phyloP scores from a whole-genome alignment of 768 basidiomycete species.

The Tremella yokohamensis region DNA sequence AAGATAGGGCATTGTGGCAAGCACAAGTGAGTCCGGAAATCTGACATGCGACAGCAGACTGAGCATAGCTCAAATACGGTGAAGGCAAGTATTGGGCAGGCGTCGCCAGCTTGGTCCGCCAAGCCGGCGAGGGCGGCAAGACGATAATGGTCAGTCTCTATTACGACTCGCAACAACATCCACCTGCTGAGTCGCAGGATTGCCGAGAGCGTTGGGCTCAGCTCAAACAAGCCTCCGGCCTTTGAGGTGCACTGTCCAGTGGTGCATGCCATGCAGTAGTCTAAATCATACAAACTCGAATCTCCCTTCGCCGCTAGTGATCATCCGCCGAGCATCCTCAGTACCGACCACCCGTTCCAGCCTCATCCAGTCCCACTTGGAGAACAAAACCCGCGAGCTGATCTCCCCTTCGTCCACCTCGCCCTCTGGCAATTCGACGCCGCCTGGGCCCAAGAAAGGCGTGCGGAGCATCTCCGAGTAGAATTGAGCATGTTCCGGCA shows the following conservation, averaged over 20 bases:
- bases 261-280: constrained; percentile 1
- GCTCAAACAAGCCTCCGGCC: background rate
- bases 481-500: constrained; percentile 85
- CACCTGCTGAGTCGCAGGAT: background rate
- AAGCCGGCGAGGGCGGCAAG: background rate
- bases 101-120: background rate
- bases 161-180: too few relatives aligned
- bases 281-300: constrained; percentile 48
- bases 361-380: constrained; percentile 81
- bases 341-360: constrained; percentile 77
- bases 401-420: constrained; percentile 83
- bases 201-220: background rate
- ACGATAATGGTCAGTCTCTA: too few relatives aligned
- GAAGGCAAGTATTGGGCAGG: background rate
- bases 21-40: constrained; percentile 7
- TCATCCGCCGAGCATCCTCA: constrained; percentile 52
- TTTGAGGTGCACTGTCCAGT: background rate
- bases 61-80: constrained; percentile 3
- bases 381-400: constrained; percentile 74
- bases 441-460: constrained; percentile 64
- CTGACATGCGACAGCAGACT: background rate
- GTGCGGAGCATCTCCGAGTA: constrained; percentile 85
- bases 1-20: constrained; percentile 10
- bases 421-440: constrained; percentile 74
- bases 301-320: constrained; percentile 48